Evolutionary conservation across 768 basidiomycete genomes (phyloP), one percentile per base, ranked within the genome.

Genomic region (Termitomyces sp.): DNA sequence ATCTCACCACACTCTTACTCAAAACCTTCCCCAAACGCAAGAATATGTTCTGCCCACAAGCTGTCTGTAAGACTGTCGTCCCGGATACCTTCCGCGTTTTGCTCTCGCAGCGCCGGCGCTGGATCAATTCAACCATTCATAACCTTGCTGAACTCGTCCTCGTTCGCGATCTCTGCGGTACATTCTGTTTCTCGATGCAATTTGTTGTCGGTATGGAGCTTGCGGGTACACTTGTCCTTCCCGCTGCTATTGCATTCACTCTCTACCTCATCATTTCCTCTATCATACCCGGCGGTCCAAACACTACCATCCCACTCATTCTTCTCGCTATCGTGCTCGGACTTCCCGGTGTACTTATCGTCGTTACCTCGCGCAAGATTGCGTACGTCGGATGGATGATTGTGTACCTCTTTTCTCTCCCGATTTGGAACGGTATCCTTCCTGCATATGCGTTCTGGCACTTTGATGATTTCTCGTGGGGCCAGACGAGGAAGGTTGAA

Each of bases 131-230:
- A 55, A 99, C 96, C 0, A 87, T 98, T 39, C 97, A 99, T 76
- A 99, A 99, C 66, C 77, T 98, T 42, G 88, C 90, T n/a, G 96
- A 98, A 68, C 79, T 99, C 56, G 73, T 98, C 32, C 80, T 98
- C 49, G 96, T 99, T 25, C 86, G 95, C 23, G 97, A 99, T 71
- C 84, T 98, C n/a, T 99, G 96, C 63, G 97, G 97, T 46, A 98
- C 95, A 3, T 99, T 98, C 86, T 99, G 97, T 77, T 98, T 99
- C 83, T 95, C 93, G 11, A 98, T 98, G 96, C 95, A 97, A 77
- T 98, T 98, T 67, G 94, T 98, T 63, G 93, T 96, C 35, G 94
- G 89, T 69, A 99, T 99, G 95, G 97, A 99, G 69, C 78, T 99
- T 60, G 85, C 91, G 59, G 96, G 96, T 68, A 98, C 97, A 3